Evolutionary conservation across 139 green algal species (phyloP).

Genomic region (Micractinium sp.): DNA sequence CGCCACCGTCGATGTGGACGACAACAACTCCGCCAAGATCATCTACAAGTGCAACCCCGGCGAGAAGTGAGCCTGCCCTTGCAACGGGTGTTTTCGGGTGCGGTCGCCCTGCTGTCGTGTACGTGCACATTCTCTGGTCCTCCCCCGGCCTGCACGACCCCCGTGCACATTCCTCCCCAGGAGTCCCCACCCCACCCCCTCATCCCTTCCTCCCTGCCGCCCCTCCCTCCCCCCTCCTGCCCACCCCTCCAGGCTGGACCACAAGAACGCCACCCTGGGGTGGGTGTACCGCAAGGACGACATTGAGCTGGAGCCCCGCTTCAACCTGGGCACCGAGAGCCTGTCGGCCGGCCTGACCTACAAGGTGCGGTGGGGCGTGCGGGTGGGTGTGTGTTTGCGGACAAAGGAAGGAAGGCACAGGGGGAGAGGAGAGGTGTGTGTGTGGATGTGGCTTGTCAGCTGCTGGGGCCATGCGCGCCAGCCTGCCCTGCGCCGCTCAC

Average conservation of each 20-base stretch:
- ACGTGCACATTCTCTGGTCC: too few relatives aligned
- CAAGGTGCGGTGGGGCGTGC: background rate
- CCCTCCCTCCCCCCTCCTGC: background rate
- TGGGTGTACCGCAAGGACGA: constrained; percentile 42
- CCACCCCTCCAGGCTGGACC: constrained; percentile 28
- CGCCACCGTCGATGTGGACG: constrained; percentile 32
- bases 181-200: background rate
- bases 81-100: background rate
- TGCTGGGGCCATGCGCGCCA: too few relatives aligned
- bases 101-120: too few relatives aligned
- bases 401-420: too few relatives aligned
- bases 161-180: too few relatives aligned
- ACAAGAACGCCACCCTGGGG: constrained; percentile 26
- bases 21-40: constrained; percentile 46
- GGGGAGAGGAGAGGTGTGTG: too few relatives aligned
- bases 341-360: constrained; percentile 25
- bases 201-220: background rate
- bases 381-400: background rate
- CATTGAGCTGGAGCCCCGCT: constrained; percentile 40
- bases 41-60: constrained; percentile 35
- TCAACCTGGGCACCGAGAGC: constrained; percentile 47
- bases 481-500: too few relatives aligned
- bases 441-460: background rate
- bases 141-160: too few relatives aligned
- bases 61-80: background rate